Evolutionary conservation across 202 grass and related monocot genomes (phyloP).

Genomic region (Hordeum pubiflorum): DNA sequence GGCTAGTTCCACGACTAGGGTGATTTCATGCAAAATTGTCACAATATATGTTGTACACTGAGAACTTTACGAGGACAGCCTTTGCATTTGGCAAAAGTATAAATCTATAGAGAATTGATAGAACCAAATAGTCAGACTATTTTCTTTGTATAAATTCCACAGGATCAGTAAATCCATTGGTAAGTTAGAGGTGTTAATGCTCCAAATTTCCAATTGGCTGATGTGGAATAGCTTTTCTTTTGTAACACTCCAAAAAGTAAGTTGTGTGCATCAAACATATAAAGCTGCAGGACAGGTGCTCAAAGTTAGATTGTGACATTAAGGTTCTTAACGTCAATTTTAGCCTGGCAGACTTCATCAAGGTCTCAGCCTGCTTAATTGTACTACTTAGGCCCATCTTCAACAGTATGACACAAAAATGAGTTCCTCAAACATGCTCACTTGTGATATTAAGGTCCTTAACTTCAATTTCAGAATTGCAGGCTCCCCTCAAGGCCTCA

Average conservation of each 20-base stretch:
- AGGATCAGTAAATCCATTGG: not conserved
- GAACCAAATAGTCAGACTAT: not conserved
- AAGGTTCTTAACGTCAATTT: not conserved
- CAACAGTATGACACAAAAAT: not conserved
- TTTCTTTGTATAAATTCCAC: not conserved
- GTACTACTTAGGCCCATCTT: not conserved
- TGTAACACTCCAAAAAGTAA: not conserved
- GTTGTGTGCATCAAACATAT: not conserved
- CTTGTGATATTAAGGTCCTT: not conserved
- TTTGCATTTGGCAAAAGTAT: slow-evolving; percentile 6
- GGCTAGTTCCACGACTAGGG: not conserved
- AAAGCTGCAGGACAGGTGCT: not conserved
- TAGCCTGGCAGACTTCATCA: not conserved
- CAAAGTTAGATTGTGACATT: not conserved
- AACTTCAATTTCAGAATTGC: not conserved
- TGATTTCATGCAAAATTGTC: not conserved
- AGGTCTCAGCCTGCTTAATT: not conserved
- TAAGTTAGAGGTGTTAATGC: not conserved
- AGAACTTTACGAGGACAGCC: not conserved
- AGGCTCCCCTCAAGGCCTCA: not conserved
- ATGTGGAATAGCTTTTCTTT: not conserved
- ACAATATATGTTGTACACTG: not conserved
- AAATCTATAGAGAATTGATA: not conserved
- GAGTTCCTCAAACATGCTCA: not conserved
- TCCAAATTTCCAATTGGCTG: not conserved